Conservation (phyloP, 495 filamentous ascomycete species). For the Penicillium psychrofluorescens region DNA sequence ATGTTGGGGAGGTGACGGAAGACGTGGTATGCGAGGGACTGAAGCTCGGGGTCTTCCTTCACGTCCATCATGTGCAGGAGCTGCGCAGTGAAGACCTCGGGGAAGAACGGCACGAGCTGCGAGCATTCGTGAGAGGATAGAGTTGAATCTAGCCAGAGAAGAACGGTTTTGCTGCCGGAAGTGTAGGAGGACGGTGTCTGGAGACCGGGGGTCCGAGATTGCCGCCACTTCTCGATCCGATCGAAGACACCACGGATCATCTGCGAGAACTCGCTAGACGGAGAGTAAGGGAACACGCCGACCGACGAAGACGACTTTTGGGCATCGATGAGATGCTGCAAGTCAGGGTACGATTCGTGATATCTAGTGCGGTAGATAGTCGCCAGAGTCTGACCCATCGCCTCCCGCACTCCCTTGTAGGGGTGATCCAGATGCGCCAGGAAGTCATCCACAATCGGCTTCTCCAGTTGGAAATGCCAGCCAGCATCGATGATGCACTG, state of each 20-base stretch:
- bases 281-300: slow-evolving; percentile 75
- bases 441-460: slow-evolving; percentile 86
- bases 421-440: slow-evolving; percentile 89
- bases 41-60: slow-evolving; percentile 94
- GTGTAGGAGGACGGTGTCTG: slow-evolving; percentile 94
- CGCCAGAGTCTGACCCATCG: slow-evolving; percentile 83
- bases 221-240: slow-evolving; percentile 79
- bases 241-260: slow-evolving; percentile 73
- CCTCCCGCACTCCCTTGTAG: slow-evolving; percentile 93
- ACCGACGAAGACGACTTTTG: slow-evolving; percentile 77
- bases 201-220: slow-evolving; percentile 76
- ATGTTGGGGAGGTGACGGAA: slow-evolving; percentile 97
- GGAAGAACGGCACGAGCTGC: slow-evolving; percentile 85
- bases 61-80: slow-evolving; percentile 99
- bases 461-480: slow-evolving; percentile 93
- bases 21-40: slow-evolving; percentile 91
- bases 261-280: slow-evolving; percentile 62
- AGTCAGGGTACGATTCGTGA: slow-evolving; percentile 82
- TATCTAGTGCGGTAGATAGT: slow-evolving; percentile 84
- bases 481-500: slow-evolving; percentile 81
- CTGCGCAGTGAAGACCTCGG: slow-evolving; percentile 78
- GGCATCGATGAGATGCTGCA: slow-evolving; percentile 62
- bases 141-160: slow-evolving; percentile 90
- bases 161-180: slow-evolving; percentile 88
- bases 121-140: slow-evolving; percentile 89